phyloP scores from a whole-genome alignment of 108 stramenopile species.

The Seminavis robusta region DNA sequence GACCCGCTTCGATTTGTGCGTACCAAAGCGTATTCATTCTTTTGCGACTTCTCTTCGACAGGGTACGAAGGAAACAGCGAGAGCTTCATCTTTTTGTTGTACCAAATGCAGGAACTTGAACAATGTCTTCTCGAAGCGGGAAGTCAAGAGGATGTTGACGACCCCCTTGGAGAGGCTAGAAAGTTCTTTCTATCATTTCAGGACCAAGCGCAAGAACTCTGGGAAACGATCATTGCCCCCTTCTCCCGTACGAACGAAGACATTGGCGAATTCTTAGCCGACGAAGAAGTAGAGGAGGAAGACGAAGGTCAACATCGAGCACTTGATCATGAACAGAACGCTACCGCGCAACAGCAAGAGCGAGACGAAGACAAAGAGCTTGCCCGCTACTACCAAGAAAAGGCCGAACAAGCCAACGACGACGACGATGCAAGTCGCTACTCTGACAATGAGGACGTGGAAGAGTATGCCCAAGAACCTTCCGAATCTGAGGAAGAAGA shows the following conservation, averaged over 20 bases:
- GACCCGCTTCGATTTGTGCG: too few species aligned
- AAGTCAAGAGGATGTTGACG: slow-evolving; percentile 16
- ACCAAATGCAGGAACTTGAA: slow-evolving; percentile 29
- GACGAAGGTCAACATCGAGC: slow-evolving; percentile 16
- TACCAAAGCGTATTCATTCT: too few species aligned
- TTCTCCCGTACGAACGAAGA: slow-evolving; percentile 35
- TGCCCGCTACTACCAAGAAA: background rate
- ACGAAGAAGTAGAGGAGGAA: slow-evolving; percentile 16
- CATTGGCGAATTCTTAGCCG: slow-evolving; percentile 51
- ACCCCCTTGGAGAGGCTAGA: slow-evolving; percentile 23
- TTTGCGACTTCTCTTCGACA: too few species aligned
- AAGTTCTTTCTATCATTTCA: slow-evolving; percentile 53
- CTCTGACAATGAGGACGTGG: background rate
- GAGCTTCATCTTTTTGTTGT: slow-evolving; percentile 52
- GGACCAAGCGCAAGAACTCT: slow-evolving; percentile 30
- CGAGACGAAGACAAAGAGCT: background rate
- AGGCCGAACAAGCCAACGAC: background rate
- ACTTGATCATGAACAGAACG: slow-evolving; percentile 12
- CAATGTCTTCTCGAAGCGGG: background rate
- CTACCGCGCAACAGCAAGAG: background rate
- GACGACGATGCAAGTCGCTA: background rate
- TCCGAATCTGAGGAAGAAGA: background rate
- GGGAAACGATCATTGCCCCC: slow-evolving; percentile 54
- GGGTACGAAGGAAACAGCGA: slow-evolving; percentile 62
- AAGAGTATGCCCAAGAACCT: background rate